These are phyloP conservation scores for Apiospora hydei DNA, from an alignment of 2,329 filamentous ascomycete genomes.

Conservation along the genomic window DNA sequence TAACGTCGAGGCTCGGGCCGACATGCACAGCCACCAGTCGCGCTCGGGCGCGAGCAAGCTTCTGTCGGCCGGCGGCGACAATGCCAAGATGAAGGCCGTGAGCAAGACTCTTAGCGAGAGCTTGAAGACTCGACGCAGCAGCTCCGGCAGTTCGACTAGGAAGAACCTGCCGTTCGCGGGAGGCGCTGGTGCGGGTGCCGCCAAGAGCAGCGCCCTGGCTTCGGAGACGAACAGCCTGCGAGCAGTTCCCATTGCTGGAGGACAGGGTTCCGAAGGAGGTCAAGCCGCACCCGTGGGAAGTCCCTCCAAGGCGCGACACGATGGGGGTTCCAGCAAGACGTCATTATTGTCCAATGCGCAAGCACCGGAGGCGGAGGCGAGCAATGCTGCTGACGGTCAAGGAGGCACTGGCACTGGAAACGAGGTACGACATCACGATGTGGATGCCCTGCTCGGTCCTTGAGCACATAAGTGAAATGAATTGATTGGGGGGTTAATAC, in stretches of 20 bases:
- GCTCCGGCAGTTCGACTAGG: conserved; percentile 73
- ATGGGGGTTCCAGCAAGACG: conserved; percentile 26
- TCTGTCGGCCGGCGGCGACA: conserved; percentile 45
- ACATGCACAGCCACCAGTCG: conserved; percentile 61
- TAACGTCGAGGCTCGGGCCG: conserved; percentile 85
- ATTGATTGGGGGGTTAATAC: neutral
- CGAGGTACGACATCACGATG: conserved; percentile 60
- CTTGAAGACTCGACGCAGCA: conserved; percentile 89
- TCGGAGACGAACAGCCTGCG: conserved; percentile 68
- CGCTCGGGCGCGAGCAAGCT: conserved; percentile 49
- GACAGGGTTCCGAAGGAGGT: neutral
- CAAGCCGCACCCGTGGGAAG: neutral
- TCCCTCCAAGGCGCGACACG: conserved; percentile 35
- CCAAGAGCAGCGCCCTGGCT: conserved; percentile 60
- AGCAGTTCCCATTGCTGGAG: conserved; percentile 50
- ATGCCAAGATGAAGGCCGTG: conserved; percentile 72
- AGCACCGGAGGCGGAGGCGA: neutral
- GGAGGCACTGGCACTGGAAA: conserved; percentile 25
- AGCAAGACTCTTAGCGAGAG: conserved; percentile 85
- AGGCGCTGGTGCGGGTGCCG: conserved; percentile 43
- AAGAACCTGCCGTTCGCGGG: conserved; percentile 69
- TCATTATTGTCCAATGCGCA: conserved; percentile 1
- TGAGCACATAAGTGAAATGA: conserved; percentile 35
- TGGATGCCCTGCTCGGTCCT: conserved; percentile 61
- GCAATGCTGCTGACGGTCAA: neutral